Evolutionary conservation across 306 rosid genomes (phyloP).

Genomic region (Glycine soja): DNA sequence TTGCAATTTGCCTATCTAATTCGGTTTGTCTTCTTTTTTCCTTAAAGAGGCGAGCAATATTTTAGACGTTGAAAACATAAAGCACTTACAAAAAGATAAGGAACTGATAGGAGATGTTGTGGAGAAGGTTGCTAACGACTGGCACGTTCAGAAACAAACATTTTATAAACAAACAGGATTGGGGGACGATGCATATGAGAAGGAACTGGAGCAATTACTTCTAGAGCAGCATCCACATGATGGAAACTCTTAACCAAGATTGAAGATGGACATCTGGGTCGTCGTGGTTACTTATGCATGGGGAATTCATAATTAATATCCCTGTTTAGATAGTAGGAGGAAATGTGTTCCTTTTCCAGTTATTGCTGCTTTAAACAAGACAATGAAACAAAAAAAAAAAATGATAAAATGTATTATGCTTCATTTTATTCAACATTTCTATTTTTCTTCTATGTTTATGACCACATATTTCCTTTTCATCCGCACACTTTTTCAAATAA

Average conservation of each 20-base stretch:
- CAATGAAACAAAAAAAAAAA: no score
- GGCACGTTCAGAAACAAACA: constrained; percentile 59
- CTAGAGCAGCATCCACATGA: constrained; percentile 35
- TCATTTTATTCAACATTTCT: no score
- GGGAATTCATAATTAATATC: constrained; percentile 14
- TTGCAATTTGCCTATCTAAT: constrained; percentile 33
- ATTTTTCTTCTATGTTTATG: no score
- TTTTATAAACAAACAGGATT: constrained; percentile 51
- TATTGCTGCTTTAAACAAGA: no score
- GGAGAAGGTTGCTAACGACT: constrained; percentile 64
- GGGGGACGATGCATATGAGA: constrained; percentile 43
- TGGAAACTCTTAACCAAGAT: neutral
- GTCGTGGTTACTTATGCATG: constrained; percentile 14
- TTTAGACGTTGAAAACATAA: constrained; percentile 63
- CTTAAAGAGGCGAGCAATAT: constrained; percentile 67
- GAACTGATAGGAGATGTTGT: constrained; percentile 61
- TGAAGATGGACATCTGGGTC: constrained; percentile 13
- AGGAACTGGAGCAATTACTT: constrained; percentile 55
- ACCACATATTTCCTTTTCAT: neutral
- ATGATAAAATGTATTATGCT: no score
- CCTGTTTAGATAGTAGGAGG: neutral
- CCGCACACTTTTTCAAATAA: neutral
- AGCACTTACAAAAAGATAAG: constrained; percentile 64
- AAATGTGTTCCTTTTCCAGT: neutral
- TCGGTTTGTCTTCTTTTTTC: constrained; percentile 23